These are phyloP conservation scores for Phellinidium pouzarii DNA, from an alignment of 1,284 basidiomycete genomes.

Conservation along the genomic window DNA sequence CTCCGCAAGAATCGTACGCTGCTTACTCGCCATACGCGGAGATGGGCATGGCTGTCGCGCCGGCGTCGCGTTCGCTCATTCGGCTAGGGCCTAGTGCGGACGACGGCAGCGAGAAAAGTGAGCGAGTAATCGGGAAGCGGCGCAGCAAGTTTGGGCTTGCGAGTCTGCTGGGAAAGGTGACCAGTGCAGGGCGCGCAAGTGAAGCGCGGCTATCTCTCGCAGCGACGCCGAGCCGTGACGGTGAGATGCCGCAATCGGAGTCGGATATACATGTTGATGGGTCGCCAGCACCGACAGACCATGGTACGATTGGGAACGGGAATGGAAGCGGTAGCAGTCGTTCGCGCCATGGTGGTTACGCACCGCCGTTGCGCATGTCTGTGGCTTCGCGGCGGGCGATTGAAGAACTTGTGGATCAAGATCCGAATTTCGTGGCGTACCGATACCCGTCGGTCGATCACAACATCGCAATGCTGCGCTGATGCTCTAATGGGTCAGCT, in stretches of 20 bases:
- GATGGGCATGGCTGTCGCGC: conserved; percentile 39
- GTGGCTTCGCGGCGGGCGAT: conserved; percentile 60
- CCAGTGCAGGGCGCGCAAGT: background rate
- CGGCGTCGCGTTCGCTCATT: conserved; percentile 44
- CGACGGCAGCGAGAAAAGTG: conserved; percentile 27
- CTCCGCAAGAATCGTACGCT: conserved; percentile 13
- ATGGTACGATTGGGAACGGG: conserved; percentile 13
- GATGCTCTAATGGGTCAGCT: background rate
- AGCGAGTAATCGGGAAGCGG: conserved; percentile 41
- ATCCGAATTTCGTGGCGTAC: conserved; percentile 75
- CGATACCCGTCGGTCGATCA: conserved; percentile 74
- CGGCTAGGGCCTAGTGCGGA: conserved; percentile 45
- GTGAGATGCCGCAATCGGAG: background rate
- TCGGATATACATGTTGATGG: conserved; percentile 14
- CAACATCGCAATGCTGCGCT: conserved; percentile 20
- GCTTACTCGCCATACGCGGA: conserved; percentile 43
- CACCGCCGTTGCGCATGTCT: conserved; percentile 41
- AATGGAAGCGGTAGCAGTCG: conserved; percentile 13
- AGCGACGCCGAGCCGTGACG: background rate
- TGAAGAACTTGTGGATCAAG: conserved; percentile 72
- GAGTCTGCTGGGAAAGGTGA: conserved; percentile 49
- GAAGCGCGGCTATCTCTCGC: conserved; percentile 3
- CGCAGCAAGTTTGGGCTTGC: conserved; percentile 65
- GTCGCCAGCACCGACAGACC: conserved; percentile 10
- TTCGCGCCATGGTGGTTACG: conserved; percentile 11